phyloP scores from a whole-genome alignment of 345 rosid species.

The Ailanthus altissimus region DNA sequence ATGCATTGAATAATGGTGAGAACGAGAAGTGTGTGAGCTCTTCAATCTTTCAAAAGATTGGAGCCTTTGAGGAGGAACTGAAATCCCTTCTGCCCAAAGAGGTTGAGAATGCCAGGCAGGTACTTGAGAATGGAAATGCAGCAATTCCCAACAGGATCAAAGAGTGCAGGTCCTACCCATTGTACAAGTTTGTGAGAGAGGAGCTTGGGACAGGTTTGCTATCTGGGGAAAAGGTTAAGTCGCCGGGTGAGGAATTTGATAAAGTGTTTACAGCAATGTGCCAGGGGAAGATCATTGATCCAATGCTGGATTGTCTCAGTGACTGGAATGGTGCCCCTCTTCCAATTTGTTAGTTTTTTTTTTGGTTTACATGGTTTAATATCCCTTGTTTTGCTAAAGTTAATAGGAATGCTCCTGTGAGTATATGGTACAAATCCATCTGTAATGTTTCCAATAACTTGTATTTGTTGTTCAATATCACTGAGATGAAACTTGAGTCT shows the following conservation, averaged over 20 bases:
- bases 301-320: constrained; percentile 59
- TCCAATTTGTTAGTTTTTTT: constrained; percentile 34
- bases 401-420: background rate
- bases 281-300: constrained; percentile 69
- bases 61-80: constrained; percentile 61
- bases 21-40: constrained; percentile 45
- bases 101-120: constrained; percentile 52
- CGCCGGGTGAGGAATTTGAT: constrained; percentile 80
- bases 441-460: background rate
- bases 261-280: constrained; percentile 66
- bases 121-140: constrained; percentile 50
- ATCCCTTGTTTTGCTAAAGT: background rate
- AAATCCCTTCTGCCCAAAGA: constrained; percentile 56
- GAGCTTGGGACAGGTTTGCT: constrained; percentile 54
- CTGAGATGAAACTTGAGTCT: background rate
- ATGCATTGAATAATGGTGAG: constrained; percentile 61
- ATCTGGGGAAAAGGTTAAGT: constrained; percentile 57
- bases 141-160: constrained; percentile 56
- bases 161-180: constrained; percentile 72
- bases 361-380: background rate
- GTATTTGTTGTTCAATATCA: background rate
- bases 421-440: constrained; percentile 10
- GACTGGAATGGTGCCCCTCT: constrained; percentile 75
- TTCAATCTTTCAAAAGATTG: constrained; percentile 71
- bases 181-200: constrained; percentile 66